phyloP scores from a whole-genome alignment of 768 basidiomycete genomes.

The Suillus variegatus region DNA sequence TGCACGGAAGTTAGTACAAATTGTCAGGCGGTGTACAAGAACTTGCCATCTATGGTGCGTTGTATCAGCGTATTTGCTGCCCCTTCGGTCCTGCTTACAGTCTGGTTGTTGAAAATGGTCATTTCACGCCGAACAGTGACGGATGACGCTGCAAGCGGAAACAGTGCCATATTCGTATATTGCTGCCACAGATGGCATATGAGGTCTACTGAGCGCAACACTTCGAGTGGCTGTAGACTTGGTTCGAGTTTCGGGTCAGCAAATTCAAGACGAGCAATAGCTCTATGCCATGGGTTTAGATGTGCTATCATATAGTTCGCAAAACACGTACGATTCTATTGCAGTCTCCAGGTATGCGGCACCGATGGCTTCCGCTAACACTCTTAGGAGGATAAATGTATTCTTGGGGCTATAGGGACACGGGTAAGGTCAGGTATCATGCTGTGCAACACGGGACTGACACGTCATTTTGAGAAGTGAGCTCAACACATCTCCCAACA shows the following conservation, averaged over 20 bases:
- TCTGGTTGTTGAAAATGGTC: constrained; percentile 88
- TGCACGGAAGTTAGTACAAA: neutral
- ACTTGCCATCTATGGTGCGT: constrained; percentile 77
- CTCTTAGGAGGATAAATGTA: constrained; percentile 77
- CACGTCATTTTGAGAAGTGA: constrained; percentile 83
- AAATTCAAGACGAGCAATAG: constrained; percentile 69
- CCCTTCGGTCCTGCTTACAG: constrained; percentile 81
- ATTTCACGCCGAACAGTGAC: constrained; percentile 91
- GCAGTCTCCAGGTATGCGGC: constrained; percentile 88
- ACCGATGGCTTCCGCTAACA: constrained; percentile 85
- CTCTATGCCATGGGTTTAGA: constrained; percentile 40
- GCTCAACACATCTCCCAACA: constrained; percentile 90
- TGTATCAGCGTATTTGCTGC: constrained; percentile 80
- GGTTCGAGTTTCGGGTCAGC: constrained; percentile 82
- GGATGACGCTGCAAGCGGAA: constrained; percentile 83
- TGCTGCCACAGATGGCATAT: constrained; percentile 97
- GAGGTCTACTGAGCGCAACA: constrained; percentile 75
- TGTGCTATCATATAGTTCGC: neutral
- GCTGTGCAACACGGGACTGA: constrained; percentile 40
- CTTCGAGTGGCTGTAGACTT: constrained; percentile 62
- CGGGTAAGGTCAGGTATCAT: constrained; percentile 10
- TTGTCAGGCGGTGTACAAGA: neutral
- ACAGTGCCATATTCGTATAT: constrained; percentile 87
- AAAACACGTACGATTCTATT: constrained; percentile 77
- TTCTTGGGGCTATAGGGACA: constrained; percentile 73